Percentiles rank a stretch among this genome's conserved stretches.
Conservation (phyloP, 78 protist genomes). For the Anaeramoeba flamelloides region DNA sequence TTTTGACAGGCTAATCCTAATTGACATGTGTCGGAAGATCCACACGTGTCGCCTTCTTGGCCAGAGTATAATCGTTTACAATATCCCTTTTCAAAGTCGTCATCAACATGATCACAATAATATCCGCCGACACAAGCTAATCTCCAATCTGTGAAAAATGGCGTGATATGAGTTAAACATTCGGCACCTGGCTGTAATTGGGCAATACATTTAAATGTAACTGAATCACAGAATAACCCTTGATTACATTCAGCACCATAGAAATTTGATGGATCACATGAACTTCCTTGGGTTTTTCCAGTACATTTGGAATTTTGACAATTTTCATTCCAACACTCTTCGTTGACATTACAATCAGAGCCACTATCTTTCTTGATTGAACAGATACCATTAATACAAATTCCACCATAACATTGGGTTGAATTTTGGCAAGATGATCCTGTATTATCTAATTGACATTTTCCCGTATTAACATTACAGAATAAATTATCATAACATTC, state of each 20-base stretch:
- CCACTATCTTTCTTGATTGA: background rate
- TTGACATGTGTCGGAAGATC: background rate
- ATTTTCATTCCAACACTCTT: background rate
- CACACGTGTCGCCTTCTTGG: background rate
- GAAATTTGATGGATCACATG: background rate
- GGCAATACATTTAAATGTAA: background rate
- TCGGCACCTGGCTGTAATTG: background rate
- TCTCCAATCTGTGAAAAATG: background rate
- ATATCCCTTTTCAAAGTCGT: background rate
- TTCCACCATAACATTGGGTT: background rate
- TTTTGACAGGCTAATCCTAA: conserved; percentile 1
- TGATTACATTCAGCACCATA: background rate
- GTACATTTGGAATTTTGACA: background rate
- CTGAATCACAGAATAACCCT: background rate
- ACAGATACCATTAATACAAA: background rate
- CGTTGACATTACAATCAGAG: background rate
- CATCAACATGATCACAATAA: background rate
- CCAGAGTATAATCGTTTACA: background rate
- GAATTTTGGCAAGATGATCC: background rate
- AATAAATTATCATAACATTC: background rate
- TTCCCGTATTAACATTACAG: background rate
- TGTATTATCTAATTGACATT: background rate
- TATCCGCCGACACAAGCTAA: background rate
- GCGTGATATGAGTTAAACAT: background rate
- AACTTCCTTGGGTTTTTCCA: background rate